Percentiles rank a stretch among this genome's conserved stretches.
Conservation (phyloP, 2,329 filamentous ascomycete species). For the Teratosphaeria zuluensis region DNA sequence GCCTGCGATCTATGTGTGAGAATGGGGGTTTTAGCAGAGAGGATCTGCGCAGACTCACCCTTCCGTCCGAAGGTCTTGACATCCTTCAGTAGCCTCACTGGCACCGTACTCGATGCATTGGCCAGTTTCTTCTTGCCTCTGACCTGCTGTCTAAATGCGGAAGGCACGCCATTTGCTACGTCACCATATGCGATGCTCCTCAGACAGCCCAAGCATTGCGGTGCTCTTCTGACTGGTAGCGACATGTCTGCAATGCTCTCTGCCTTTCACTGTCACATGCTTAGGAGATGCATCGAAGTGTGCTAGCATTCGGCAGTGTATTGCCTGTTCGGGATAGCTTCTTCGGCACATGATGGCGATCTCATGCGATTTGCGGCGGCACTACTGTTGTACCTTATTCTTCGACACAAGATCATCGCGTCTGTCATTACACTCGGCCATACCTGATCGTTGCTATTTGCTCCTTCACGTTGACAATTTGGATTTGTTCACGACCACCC, state of each 20-base stretch:
- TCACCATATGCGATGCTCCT: constrained; percentile 15
- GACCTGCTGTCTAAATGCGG: constrained; percentile 19
- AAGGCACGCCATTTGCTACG: constrained; percentile 4
- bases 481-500: neutral
- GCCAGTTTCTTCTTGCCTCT: constrained; percentile 28
- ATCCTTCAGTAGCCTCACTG: constrained; percentile 44
- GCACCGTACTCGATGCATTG: constrained; percentile 28
- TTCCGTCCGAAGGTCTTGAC: constrained; percentile 42
- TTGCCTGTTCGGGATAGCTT: no score
- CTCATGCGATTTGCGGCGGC: no score
- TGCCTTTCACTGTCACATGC: neutral
- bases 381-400: no score
- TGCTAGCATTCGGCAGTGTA: neutral
- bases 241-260: constrained; percentile 8
- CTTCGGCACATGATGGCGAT: no score
- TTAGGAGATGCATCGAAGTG: no score
- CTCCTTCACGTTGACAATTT: no score
- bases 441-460: no score
- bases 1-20: constrained; percentile 29
- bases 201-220: constrained; percentile 22
- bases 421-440: no score
- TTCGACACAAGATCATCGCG: no score
- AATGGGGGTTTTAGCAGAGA: neutral
- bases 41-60: constrained; percentile 24
- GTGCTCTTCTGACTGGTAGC: constrained; percentile 8